phyloP scores from a whole-genome alignment of 1,139 yeast genomes.

The Yamadazyma pseudoaaseri region DNA sequence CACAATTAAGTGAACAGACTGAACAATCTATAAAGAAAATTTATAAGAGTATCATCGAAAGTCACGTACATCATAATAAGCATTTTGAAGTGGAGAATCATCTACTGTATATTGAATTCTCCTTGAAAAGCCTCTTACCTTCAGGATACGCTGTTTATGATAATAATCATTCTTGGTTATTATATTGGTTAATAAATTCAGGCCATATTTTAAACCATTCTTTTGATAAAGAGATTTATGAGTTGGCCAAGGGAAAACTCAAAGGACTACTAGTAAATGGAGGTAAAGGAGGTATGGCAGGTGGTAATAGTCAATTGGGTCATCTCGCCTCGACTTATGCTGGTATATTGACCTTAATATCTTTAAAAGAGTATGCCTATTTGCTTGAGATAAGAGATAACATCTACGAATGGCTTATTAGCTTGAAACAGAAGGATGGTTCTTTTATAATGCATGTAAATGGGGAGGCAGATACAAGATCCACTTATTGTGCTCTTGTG shows the following conservation, averaged over 20 bases:
- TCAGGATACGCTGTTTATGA: slow-evolving; percentile 53
- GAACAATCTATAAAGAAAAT: slow-evolving; percentile 32
- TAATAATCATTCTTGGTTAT: slow-evolving; percentile 89
- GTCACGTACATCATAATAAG: slow-evolving; percentile 10
- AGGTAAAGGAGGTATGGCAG: slow-evolving; percentile 75
- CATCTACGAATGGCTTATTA: slow-evolving; percentile 64
- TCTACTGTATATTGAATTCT: slow-evolving; percentile 12
- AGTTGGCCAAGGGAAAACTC: slow-evolving; percentile 18
- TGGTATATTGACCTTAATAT: slow-evolving; percentile 60
- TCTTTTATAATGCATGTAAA: slow-evolving; percentile 69
- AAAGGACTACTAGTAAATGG: slow-evolving; percentile 25
- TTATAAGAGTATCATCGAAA: slow-evolving; percentile 18
- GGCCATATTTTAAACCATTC: slow-evolving; percentile 8
- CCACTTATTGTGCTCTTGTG: slow-evolving; percentile 84
- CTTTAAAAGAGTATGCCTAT: slow-evolving; percentile 44
- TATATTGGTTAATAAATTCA: slow-evolving; percentile 80
- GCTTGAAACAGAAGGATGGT: slow-evolving; percentile 67
- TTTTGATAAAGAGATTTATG: slow-evolving; percentile 9
- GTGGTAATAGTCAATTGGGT: slow-evolving; percentile 77
- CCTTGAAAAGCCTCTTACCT: slow-evolving; percentile 39
- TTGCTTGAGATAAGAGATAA: slow-evolving; percentile 24
- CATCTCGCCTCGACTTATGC: slow-evolving; percentile 90
- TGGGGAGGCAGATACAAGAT: slow-evolving; percentile 87
- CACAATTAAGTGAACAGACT: slow-evolving; percentile 39
- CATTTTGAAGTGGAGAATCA: slow-evolving; percentile 20